Evolutionary conservation across 306 rosid species (phyloP), one percentile per base, ranked within the genome.

Genomic region (Cotoneaster glaucophyllus): DNA sequence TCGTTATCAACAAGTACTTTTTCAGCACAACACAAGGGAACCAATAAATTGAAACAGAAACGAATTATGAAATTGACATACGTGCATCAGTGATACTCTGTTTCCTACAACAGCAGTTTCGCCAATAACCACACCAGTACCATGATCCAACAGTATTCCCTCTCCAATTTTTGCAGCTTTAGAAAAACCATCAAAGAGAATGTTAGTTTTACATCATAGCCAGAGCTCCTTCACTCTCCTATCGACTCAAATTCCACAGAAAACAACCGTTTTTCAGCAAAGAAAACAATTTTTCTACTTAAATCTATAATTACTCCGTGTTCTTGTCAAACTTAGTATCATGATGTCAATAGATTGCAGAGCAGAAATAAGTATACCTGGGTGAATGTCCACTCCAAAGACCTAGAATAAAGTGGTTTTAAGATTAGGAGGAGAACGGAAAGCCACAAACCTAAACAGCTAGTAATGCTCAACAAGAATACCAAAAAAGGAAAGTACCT

Each of bases 81-180:
- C 98, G 11, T 94, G 98, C 98, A 95, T 90, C 80, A 92, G 58
- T 82, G 98, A 95, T 79, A 95, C 98, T 86, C 98, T 85, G 83
- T 92, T 90, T 75, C 98, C 96, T 76, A 92, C 80, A 70, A 86
- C 82, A 79, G 98, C 93, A 83, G 98, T 95, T 89, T 95, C 98
- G 65, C 98, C 98, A 82, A 95, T 92, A 83, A 95, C 98, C 81
- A 95, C 87, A 78, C 98, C 97, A 4, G 97, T 92, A 25, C 86
- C 97, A 75, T 95, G 98, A 85, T 95, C 98, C 87, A 95, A 89
- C 73, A 95, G 77, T 82, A 95, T 92, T 70, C 96, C 97, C 84
- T 95, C 98, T 74, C 98, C 98, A 84, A 92, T 89, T 85, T 80
- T 88, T 21, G 98, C 94, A 81, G 96, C 98, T 95, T 81, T 45